A percentile compares a stretch with the other conserved stretches of the same genome.
Evolutionary conservation across 495 filamentous ascomycete genomes (phyloP).

Genomic region (Acidiella bohemica): DNA sequence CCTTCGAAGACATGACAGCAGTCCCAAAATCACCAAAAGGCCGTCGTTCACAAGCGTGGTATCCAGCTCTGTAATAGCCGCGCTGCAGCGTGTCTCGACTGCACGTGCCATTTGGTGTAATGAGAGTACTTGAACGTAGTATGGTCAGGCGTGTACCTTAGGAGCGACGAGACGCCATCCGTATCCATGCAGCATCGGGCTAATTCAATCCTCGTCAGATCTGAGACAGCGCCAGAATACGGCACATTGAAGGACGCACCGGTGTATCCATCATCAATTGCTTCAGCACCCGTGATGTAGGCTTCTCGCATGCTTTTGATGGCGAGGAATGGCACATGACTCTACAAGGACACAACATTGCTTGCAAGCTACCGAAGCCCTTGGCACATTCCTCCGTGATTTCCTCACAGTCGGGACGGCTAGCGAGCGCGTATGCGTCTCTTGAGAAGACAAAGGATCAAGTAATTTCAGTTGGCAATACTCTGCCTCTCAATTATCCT

Average conservation of each 20-base stretch:
- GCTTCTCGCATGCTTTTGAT: not conserved
- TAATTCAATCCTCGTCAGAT: constrained; percentile 11
- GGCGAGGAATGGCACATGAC: not conserved
- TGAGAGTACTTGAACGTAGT: constrained; percentile 27
- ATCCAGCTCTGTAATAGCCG: constrained; percentile 27
- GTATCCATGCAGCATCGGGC: constrained; percentile 25
- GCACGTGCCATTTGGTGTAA: constrained; percentile 19
- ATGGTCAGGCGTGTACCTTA: constrained; percentile 26
- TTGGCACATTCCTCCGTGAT: not conserved
- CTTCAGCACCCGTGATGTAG: not conserved
- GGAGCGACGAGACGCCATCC: constrained; percentile 27
- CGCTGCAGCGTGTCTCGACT: constrained; percentile 26
- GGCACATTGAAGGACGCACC: not conserved
- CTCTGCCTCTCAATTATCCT: not conserved
- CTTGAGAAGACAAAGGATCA: not conserved
- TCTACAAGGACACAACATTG: not conserved
- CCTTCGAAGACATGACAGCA: constrained; percentile 27
- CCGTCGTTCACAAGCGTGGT: constrained; percentile 20
- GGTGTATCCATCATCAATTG: constrained; percentile 1
- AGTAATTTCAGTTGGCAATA: not conserved
- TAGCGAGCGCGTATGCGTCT: not conserved
- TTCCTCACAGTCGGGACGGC: not conserved
- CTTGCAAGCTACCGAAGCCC: not conserved
- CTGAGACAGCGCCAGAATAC: not conserved
- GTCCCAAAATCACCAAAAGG: constrained; percentile 23